Evolutionary conservation across 352 stramenopile species (phyloP).

Genomic region (Phytophthora sojae): DNA sequence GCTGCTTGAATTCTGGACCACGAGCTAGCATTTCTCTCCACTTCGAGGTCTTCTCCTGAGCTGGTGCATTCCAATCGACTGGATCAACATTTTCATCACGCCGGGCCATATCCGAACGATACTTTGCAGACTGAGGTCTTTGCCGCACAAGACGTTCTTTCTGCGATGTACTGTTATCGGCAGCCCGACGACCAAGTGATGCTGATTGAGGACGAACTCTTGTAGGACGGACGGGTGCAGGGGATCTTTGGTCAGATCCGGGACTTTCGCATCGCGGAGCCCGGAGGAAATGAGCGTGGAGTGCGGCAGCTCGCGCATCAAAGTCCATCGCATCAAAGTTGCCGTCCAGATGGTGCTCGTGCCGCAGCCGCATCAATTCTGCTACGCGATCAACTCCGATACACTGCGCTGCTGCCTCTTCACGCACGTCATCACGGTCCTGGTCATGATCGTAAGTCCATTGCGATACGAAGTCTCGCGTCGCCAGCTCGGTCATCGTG

Average conservation of each 20-base stretch:
- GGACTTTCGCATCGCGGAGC: background rate
- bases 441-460: slow-evolving; percentile 34
- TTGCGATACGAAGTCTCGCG: slow-evolving; percentile 40
- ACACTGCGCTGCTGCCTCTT: slow-evolving; percentile 19
- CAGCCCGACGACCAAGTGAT: slow-evolving; percentile 10
- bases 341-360: slow-evolving; percentile 19
- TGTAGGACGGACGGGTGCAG: background rate
- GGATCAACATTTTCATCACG: background rate
- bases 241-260: background rate
- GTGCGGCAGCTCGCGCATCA: slow-evolving; percentile 17
- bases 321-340: slow-evolving; percentile 30
- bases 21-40: slow-evolving; percentile 56
- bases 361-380: slow-evolving; percentile 17
- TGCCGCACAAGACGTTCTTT: background rate
- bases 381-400: slow-evolving; percentile 39
- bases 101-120: slow-evolving; percentile 1
- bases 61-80: background rate
- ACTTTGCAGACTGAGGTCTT: slow-evolving; percentile 47
- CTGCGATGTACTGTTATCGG: background rate
- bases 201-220: slow-evolving; percentile 36
- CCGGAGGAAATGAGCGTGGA: slow-evolving; percentile 23
- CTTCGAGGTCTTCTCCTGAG: slow-evolving; percentile 37
- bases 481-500: slow-evolving; percentile 32
- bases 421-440: background rate
- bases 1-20: slow-evolving; percentile 49